Evolutionary conservation across 495 filamentous ascomycete genomes (phyloP).

Genomic region (Trichodelitschia bisporula): DNA sequence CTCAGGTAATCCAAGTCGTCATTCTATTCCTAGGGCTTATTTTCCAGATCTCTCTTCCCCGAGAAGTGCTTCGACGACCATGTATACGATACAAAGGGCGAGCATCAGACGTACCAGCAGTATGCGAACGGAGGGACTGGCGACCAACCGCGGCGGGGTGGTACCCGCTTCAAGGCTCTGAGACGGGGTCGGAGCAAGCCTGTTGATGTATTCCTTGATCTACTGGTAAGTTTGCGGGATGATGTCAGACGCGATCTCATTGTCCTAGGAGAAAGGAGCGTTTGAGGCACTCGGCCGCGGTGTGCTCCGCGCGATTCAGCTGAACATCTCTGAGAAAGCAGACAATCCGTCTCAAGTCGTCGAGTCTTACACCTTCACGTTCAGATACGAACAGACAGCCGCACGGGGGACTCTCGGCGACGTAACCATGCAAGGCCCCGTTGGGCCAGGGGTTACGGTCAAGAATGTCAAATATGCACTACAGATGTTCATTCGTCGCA

Average conservation of each 20-base stretch:
- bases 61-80: constrained; percentile 11
- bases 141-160: too few relatives aligned
- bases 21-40: background rate
- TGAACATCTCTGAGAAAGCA: constrained; percentile 22
- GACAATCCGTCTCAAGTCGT: constrained; percentile 19
- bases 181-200: constrained; percentile 11
- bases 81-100: constrained; percentile 5
- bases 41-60: constrained; percentile 9
- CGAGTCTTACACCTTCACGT: constrained; percentile 26
- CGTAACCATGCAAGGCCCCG: constrained; percentile 15
- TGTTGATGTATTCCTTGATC: constrained; percentile 20
- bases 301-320: constrained; percentile 20
- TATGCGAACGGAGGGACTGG: constrained; percentile 11
- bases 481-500: constrained; percentile 16
- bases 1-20: constrained; percentile 6
- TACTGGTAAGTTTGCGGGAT: constrained; percentile 15
- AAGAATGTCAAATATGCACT: constrained; percentile 16
- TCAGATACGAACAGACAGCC: constrained; percentile 17
- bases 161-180: constrained; percentile 19
- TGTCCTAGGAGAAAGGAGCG: constrained; percentile 20
- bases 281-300: constrained; percentile 20
- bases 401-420: constrained; percentile 12
- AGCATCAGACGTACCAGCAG: constrained; percentile 9
- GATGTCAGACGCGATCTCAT: too few relatives aligned
- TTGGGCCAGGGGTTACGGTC: constrained; percentile 15